Conservation (phyloP, 2,329 filamentous ascomycete species). For the Scleromitrula shiraiana region DNA sequence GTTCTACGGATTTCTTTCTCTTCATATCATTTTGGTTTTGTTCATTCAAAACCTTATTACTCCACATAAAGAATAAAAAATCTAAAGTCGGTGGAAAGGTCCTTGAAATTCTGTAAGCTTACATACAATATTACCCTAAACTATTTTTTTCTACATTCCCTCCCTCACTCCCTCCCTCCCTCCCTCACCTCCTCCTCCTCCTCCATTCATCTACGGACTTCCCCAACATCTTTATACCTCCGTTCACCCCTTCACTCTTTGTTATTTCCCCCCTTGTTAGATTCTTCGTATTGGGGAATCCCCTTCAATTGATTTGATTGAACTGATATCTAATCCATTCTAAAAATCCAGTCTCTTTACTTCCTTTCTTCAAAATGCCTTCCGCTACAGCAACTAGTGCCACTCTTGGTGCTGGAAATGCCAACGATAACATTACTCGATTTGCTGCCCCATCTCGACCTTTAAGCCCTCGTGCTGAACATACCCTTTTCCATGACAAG, state of each 20-base stretch:
- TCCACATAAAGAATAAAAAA: constrained; percentile 2
- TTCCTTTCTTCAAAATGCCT: constrained; percentile 7
- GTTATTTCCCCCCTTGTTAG: neutral
- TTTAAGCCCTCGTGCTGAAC: constrained; percentile 76
- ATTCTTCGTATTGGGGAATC: neutral
- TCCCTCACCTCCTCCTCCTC: neutral
- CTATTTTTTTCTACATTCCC: too few species aligned
- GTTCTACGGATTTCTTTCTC: too few species aligned
- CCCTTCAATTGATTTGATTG: too few species aligned
- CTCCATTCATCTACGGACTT: neutral
- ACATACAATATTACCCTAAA: too few species aligned
- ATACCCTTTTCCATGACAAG: constrained; percentile 98
- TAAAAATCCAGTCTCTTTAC: constrained; percentile 8
- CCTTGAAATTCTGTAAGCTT: constrained; percentile 1
- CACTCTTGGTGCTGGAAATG: constrained; percentile 51
- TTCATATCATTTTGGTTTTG: neutral
- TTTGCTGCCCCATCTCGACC: constrained; percentile 90
- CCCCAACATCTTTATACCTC: neutral
- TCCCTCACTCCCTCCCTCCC: neutral
- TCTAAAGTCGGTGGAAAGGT: neutral
- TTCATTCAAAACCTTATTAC: neutral
- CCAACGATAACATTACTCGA: constrained; percentile 96
- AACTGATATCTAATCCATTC: constrained; percentile 13
- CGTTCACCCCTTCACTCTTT: neutral
- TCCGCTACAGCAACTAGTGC: constrained; percentile 25